Evolutionary conservation across 352 stramenopile genomes (phyloP).

Genomic region (Globisporangium nodosum): DNA sequence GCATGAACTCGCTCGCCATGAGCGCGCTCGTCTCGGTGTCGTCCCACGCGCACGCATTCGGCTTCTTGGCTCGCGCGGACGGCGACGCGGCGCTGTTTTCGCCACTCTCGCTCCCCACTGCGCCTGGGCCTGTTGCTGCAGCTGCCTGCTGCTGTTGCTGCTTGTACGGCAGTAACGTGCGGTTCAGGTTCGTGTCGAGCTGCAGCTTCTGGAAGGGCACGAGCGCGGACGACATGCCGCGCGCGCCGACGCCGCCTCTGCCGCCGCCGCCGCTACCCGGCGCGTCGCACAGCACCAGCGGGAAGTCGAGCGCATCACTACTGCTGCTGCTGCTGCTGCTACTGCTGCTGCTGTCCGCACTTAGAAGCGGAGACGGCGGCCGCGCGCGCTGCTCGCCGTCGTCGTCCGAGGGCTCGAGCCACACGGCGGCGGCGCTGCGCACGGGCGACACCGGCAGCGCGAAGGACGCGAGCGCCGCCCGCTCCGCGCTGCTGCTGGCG

Average conservation of each 20-base stretch:
- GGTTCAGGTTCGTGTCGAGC: conserved; percentile 72
- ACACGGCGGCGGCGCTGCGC: conserved; percentile 50
- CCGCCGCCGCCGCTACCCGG: conserved; percentile 6
- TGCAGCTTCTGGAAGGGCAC: conserved; percentile 82
- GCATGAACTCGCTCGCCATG: conserved; percentile 67
- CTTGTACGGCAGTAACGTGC: conserved; percentile 53
- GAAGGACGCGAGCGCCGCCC: conserved; percentile 43
- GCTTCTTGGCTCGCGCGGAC: conserved; percentile 11
- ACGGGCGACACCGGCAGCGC: conserved; percentile 57
- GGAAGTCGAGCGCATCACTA: conserved; percentile 38
- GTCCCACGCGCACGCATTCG: conserved; percentile 29
- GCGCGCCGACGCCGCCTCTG: neutral
- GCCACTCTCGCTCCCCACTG: neutral
- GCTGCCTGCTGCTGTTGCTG: neutral
- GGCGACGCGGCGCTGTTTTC: conserved; percentile 2
- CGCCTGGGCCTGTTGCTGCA: neutral
- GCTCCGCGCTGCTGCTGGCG: neutral
- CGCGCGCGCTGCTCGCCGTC: conserved; percentile 38
- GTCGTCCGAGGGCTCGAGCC: conserved; percentile 31
- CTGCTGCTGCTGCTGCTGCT: neutral
- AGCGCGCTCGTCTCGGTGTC: conserved; percentile 17
- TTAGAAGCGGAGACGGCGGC: neutral
- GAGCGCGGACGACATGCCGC: conserved; percentile 40
- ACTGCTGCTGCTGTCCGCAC: neutral
- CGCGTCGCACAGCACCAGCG: conserved; percentile 42